Conservation (phyloP, 805 yeast species). For the Limtongia smithiae region DNA sequence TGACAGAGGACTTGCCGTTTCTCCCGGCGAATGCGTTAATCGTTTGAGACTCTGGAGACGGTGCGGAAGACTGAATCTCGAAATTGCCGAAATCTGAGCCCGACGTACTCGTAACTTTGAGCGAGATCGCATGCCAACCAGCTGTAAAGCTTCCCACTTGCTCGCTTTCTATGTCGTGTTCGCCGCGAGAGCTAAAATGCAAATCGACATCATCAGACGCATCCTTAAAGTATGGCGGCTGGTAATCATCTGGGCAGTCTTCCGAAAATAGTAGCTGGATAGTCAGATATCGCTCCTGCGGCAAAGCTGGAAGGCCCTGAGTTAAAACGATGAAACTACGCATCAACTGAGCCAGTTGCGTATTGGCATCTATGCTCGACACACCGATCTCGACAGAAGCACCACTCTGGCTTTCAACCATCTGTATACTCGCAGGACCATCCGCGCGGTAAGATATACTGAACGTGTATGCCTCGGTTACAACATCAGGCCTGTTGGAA, state of each 20-base stretch:
- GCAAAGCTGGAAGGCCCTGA: conserved; percentile 52
- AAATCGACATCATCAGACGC: conserved; percentile 33
- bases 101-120: conserved; percentile 9
- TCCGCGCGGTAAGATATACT: conserved; percentile 43
- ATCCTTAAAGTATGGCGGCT: conserved; percentile 49
- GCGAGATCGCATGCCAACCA: conserved; percentile 28
- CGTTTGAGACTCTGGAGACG: conserved; percentile 1
- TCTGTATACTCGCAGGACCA: conserved; percentile 8
- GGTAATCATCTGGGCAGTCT: conserved; percentile 46
- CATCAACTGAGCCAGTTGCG: conserved; percentile 48
- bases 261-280: conserved; percentile 52
- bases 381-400: conserved; percentile 28
- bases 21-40: too few relatives aligned
- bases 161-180: conserved; percentile 7
- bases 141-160: conserved; percentile 18
- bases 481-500: conserved; percentile 42
- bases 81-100: too few relatives aligned
- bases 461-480: conserved; percentile 53
- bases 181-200: conserved; percentile 10
- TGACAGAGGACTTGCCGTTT: neutral
- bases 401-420: conserved; percentile 33
- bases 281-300: conserved; percentile 45
- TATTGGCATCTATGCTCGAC: conserved; percentile 39
- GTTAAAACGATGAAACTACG: conserved; percentile 51
- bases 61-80: too few relatives aligned